Base-by-base conservation (phyloP, 2,329 filamentous ascomycete species). In the Ambrosiella xylebori region DNA sequence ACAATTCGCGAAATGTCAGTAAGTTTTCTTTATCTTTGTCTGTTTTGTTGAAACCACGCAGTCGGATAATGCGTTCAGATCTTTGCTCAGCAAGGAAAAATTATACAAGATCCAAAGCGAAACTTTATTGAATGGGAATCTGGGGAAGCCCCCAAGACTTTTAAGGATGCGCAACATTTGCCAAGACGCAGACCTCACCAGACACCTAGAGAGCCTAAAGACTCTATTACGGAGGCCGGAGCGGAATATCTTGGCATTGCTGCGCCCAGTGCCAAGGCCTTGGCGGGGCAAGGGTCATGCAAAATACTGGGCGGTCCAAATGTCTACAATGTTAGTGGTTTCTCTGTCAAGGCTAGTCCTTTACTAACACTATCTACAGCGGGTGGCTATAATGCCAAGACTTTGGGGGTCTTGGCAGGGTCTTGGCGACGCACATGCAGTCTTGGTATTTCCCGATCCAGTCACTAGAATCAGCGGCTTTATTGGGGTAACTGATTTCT, bases 201-300 rank as follows among this genome's bases (percentile, higher is more conserved):
- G 44, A 47, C 19, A 15, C 44, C 44, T 17, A 47, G 44, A 15
- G 44, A 47, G n/a, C 8, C 13, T 17, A 13, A 8, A 47, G 44
- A 47, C 44, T 47, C 19, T 8, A n/a, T 38, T 37, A 54, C 49
- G 50, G 53, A 44, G 56, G 37, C 56, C 59, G 59, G 59, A 58
- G 59, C 59, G 59, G 59, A 60, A 60, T 58, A 41, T 55, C 59
- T 60, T 60, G 59, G 59, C 59, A 56, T 50, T 58, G 56, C 59
- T 60, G 59, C 59, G 59, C 59, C 59, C 56, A 56, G 59, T 38
- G 59, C 59, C 59, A 60, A 60, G 59, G 2, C 56, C 59, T 60
- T 60, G 59, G 59, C 56, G 51, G 56, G 56, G 45, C 47, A 57
- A 57, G 47, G 53, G 40, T 40, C 17, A 57, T 60, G 50, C 56